Evolutionary conservation across 2,329 filamentous ascomycete genomes (phyloP).

Genomic region (Tolypocladium tundrense): DNA sequence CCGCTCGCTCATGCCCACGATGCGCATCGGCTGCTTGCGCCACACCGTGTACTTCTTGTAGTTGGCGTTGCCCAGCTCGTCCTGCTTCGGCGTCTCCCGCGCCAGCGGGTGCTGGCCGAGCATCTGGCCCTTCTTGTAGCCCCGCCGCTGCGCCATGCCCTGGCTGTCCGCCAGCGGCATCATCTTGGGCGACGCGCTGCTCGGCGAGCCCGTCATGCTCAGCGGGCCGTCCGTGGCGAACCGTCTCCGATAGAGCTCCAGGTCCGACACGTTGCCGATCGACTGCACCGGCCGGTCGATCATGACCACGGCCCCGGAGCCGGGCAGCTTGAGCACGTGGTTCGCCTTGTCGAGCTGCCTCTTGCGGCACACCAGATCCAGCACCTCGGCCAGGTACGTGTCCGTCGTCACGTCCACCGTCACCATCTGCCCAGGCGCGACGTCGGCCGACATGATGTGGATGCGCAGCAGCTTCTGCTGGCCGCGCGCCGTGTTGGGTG

Average conservation of each 20-base stretch:
- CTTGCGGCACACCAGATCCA: constrained; percentile 68
- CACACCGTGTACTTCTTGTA: constrained; percentile 74
- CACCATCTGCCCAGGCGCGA: constrained; percentile 62
- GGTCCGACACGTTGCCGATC: constrained; percentile 62
- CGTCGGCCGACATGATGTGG: constrained; percentile 60
- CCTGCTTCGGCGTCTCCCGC: constrained; percentile 49
- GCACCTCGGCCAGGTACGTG: constrained; percentile 72
- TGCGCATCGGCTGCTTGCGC: constrained; percentile 73
- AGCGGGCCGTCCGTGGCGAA: constrained; percentile 67
- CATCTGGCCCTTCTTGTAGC: constrained; percentile 39
- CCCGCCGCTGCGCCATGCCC: constrained; percentile 29
- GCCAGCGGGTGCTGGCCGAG: constrained; percentile 57
- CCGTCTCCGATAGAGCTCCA: constrained; percentile 65
- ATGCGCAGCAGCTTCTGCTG: constrained; percentile 62
- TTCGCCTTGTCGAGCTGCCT: constrained; percentile 69
- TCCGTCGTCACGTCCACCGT: constrained; percentile 70
- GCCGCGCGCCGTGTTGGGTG: constrained; percentile 40
- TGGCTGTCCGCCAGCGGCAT: constrained; percentile 38
- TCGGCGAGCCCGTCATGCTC: constrained; percentile 57
- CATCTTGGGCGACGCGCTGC: constrained; percentile 59
- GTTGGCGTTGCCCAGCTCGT: constrained; percentile 45
- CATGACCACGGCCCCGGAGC: constrained; percentile 64
- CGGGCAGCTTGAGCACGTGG: constrained; percentile 68
- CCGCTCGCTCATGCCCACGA: constrained; percentile 65
- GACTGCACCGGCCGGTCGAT: constrained; percentile 71